These are phyloP conservation scores for Protoeuglena noctilucae DNA, from an alignment of 139 green algal genomes.

Conservation along the genomic window DNA sequence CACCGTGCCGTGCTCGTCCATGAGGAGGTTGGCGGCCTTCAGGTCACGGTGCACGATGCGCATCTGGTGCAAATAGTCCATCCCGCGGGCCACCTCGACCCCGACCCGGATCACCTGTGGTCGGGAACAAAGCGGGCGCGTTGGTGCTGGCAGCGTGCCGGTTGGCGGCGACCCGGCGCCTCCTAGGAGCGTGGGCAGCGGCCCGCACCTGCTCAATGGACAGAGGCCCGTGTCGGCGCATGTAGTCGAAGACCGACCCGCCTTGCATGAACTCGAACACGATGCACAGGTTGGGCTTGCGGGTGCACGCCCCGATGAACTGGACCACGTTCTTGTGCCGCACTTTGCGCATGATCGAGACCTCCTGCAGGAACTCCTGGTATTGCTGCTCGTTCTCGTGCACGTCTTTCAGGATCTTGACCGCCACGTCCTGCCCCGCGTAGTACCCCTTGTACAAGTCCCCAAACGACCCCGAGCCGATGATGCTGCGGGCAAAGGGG, in stretches of 20 bases:
- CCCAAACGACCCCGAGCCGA: slow-evolving; percentile 65
- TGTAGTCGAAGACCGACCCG: slow-evolving; percentile 85
- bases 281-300: slow-evolving; percentile 91
- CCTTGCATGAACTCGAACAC: slow-evolving; percentile 97
- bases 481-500: no score
- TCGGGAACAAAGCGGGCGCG: no score
- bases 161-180: no score
- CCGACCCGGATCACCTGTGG: background rate
- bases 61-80: slow-evolving; percentile 97
- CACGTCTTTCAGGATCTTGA: slow-evolving; percentile 93
- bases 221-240: slow-evolving; percentile 37
- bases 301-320: slow-evolving; percentile 96
- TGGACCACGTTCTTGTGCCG: slow-evolving; percentile 96
- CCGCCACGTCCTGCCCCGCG: slow-evolving; percentile 93
- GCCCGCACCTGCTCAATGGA: slow-evolving; percentile 15
- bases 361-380: slow-evolving; percentile 78
- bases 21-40: slow-evolving; percentile 91
- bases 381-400: slow-evolving; percentile 63
- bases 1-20: slow-evolving; percentile 79
- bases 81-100: slow-evolving; percentile 32
- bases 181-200: slow-evolving; percentile 45
- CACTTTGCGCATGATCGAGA: slow-evolving; percentile 47
- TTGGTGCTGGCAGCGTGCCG: no score
- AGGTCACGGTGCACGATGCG: slow-evolving; percentile 88
- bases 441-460: slow-evolving; percentile 87